Base-by-base conservation (phyloP, 2,329 filamentous ascomycete genomes). In the Cladosporium oxysporum region DNA sequence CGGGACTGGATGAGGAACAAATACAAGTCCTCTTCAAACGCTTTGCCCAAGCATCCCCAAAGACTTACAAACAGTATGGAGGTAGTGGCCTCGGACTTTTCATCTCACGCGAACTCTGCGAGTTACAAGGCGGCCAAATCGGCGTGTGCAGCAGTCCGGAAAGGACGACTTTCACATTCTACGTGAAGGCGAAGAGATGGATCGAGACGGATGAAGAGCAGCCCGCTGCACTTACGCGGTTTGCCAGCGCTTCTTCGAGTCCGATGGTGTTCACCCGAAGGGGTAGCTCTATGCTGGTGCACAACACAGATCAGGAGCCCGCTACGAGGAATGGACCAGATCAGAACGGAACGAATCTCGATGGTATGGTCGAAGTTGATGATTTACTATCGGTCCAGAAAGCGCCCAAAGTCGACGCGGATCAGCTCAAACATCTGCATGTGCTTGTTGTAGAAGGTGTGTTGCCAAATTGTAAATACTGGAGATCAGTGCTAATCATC, bases 51-150 rank as follows among this genome's bases (percentile, higher is more conserved):
- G 88, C 88, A 0, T 88, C 84, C 12, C 85, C 88, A 4, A 85
- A 84, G 65, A 91, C 88, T 0, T 88, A 90, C 68, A 84, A 89
- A 28, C 84, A 89, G 66, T 91, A 91, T 69, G 90, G 89, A 18
- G 90, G 90, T 0, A 89, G 86, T 0, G 90, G 90, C 0, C 81
- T 92, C 0, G 90, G 90, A 0, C 80, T 91, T 0, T 91, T 90
- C 73, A 91, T 91, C 65, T 88, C 85, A 49, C 83, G 88, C 21
- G 83, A 88, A 49, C 81, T 92, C 12, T 88, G 87, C 1, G 88
- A 91, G 72, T 80, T 91, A 47, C 88, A 91, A 69, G 88, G 88
- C n/a, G 90, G 90, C 1, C 84, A 87, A 49, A 90, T 92, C 49
- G 89, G 89, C 0, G 87, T 91, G 8, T 2, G 89, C 87, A 0